phyloP scores from a whole-genome alignment of 2,329 filamentous ascomycete species.

The Penicillium psychrosexuale region DNA sequence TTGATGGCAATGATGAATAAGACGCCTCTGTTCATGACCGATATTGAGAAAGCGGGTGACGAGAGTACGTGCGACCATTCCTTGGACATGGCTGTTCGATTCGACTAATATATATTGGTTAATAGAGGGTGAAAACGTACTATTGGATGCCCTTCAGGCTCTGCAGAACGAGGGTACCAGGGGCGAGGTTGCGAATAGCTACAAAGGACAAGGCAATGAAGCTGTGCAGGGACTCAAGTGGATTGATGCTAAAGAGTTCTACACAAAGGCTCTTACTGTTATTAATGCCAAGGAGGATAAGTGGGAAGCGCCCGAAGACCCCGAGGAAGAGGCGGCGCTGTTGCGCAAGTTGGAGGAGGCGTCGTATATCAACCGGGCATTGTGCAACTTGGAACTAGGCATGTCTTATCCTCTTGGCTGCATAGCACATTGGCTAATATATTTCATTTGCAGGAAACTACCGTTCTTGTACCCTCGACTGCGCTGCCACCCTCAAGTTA shows the following conservation, averaged over 20 bases:
- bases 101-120: neutral
- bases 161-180: slow-evolving; percentile 90
- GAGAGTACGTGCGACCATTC: slow-evolving; percentile 41
- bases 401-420: slow-evolving; percentile 28
- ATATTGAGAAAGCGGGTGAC: slow-evolving; percentile 63
- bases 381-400: slow-evolving; percentile 83
- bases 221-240: slow-evolving; percentile 70
- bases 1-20: slow-evolving; percentile 64
- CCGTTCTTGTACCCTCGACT: slow-evolving; percentile 80
- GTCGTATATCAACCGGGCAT: slow-evolving; percentile 80
- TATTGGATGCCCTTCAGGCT: slow-evolving; percentile 82
- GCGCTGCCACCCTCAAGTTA: slow-evolving; percentile 71
- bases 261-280: slow-evolving; percentile 77
- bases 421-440: neutral
- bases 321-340: slow-evolving; percentile 57
- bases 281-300: slow-evolving; percentile 61
- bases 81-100: neutral
- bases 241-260: slow-evolving; percentile 85
- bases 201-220: slow-evolving; percentile 92
- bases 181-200: slow-evolving; percentile 75
- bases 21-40: slow-evolving; percentile 92
- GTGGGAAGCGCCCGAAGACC: slow-evolving; percentile 52
- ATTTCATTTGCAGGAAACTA: slow-evolving; percentile 69
- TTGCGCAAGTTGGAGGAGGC: slow-evolving; percentile 68
- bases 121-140: slow-evolving; percentile 67